These are phyloP conservation scores for Candida sanyaensis DNA, from an alignment of 1,139 yeast genomes.

Conservation along the genomic window DNA sequence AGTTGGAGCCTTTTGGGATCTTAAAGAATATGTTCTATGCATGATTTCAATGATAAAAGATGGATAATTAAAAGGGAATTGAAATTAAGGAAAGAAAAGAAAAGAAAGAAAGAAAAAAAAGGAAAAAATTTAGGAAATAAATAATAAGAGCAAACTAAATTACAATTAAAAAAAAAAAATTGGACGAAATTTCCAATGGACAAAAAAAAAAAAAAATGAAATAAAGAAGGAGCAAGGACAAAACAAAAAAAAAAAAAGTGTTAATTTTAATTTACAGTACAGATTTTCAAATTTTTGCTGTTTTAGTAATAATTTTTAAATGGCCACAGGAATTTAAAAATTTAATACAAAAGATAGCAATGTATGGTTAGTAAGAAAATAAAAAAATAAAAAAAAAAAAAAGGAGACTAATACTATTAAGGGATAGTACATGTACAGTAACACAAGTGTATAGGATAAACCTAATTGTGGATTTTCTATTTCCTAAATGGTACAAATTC, in stretches of 20 bases:
- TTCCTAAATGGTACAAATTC: background rate
- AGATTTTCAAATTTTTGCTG: background rate
- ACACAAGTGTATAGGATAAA: background rate
- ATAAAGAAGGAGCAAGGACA: background rate
- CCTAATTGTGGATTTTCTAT: background rate
- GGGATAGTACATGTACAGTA: background rate
- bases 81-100: slow-evolving; percentile 4
- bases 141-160: background rate
- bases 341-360: background rate
- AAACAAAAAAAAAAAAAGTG: background rate
- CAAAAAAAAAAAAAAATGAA: background rate
- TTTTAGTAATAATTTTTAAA: slow-evolving; percentile 2
- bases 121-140: background rate
- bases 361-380: background rate
- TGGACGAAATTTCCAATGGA: slow-evolving; percentile 5
- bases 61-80: slow-evolving; percentile 32
- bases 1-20: slow-evolving; percentile 94
- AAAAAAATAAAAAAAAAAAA: background rate
- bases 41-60: slow-evolving; percentile 36
- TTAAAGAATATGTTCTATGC: slow-evolving; percentile 98
- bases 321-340: background rate
- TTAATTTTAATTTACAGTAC: too few species aligned
- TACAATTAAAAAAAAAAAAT: background rate
- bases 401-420: background rate
- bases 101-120: slow-evolving; percentile 3